Conservation (phyloP, 2,329 filamentous ascomycete genomes). For the Aspergillus costaricaensis region DNA sequence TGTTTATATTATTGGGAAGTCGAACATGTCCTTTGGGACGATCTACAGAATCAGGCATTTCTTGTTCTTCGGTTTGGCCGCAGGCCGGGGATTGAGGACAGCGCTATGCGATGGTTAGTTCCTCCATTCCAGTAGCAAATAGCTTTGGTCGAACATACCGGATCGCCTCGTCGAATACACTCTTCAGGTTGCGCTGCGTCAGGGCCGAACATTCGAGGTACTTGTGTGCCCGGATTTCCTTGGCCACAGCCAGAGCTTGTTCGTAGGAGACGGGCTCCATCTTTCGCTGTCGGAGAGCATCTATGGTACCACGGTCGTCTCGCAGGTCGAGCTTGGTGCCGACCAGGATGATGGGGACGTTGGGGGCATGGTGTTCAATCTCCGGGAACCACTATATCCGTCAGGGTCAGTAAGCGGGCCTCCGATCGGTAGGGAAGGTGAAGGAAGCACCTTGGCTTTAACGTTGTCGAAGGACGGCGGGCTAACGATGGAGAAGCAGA, state of each 20-base stretch:
- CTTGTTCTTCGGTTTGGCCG: slow-evolving; percentile 48
- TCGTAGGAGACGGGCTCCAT: slow-evolving; percentile 98
- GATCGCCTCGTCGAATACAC: slow-evolving; percentile 97
- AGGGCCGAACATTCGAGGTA: slow-evolving; percentile 97
- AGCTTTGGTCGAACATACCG: slow-evolving; percentile 61
- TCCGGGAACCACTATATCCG: slow-evolving; percentile 83
- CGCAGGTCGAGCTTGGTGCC: slow-evolving; percentile 95
- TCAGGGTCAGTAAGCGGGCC: slow-evolving; percentile 10
- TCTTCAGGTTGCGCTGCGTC: slow-evolving; percentile 96
- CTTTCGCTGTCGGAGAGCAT: slow-evolving; percentile 82
- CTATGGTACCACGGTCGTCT: slow-evolving; percentile 80
- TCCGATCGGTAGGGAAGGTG: background rate
- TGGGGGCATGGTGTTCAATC: slow-evolving; percentile 94
- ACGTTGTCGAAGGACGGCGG: slow-evolving; percentile 99
- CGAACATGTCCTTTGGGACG: slow-evolving; percentile 23
- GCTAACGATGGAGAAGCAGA: slow-evolving; percentile 98
- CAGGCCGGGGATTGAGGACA: slow-evolving; percentile 51
- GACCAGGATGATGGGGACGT: slow-evolving; percentile 93
- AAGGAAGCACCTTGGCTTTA: slow-evolving; percentile 79
- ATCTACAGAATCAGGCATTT: slow-evolving; percentile 50
- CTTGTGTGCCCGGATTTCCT: slow-evolving; percentile 94
- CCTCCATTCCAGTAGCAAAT: background rate
- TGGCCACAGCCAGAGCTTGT: slow-evolving; percentile 82
- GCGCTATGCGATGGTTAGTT: slow-evolving; percentile 35
- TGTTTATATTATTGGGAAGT: slow-evolving; percentile 39